These are phyloP conservation scores for Didymella pomorum DNA, from an alignment of 2,329 filamentous ascomycete genomes.

Conservation along the genomic window DNA sequence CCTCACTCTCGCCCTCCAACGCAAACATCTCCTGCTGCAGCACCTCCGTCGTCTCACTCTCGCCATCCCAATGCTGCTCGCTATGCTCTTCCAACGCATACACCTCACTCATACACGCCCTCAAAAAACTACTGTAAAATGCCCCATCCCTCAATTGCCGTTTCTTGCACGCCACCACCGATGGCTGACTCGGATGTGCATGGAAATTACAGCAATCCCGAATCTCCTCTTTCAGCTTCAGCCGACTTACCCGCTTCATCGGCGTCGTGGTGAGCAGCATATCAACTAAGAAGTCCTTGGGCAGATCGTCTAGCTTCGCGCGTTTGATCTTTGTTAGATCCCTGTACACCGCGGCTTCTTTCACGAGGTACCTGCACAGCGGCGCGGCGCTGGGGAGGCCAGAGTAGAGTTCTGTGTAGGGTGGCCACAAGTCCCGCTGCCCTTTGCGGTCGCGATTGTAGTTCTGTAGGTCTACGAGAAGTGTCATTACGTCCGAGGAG, in stretches of 20 bases:
- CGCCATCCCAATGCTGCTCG: conserved; percentile 20
- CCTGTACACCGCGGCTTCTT: conserved; percentile 20
- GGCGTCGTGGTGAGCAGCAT: conserved; percentile 22
- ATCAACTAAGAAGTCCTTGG: conserved; percentile 23
- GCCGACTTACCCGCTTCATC: conserved; percentile 14
- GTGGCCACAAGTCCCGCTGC: conserved; percentile 11
- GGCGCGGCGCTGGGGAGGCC: conserved; percentile 11
- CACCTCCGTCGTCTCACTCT: conserved; percentile 23
- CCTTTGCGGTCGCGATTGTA: conserved; percentile 19
- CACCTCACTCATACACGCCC: conserved; percentile 24
- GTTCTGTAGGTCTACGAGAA: conserved; percentile 19
- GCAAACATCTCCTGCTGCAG: conserved; percentile 23
- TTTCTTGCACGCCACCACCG: conserved; percentile 14
- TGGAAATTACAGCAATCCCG: conserved; percentile 23
- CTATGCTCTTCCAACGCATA: conserved; percentile 18
- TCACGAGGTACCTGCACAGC: conserved; percentile 18
- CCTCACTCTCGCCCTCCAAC: conserved; percentile 18
- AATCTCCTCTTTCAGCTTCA: conserved; percentile 20
- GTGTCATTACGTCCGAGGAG: conserved; percentile 20
- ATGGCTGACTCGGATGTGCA: conserved; percentile 7
- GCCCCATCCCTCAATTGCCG: conserved; percentile 15
- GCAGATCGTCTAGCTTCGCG: conserved; percentile 12
- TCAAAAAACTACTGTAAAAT: conserved; percentile 19
- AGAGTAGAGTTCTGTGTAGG: conserved; percentile 17
- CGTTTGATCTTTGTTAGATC: conserved; percentile 18